phyloP scores from a whole-genome alignment of 257 asterid species.

The Anisodus acutangulus region DNA sequence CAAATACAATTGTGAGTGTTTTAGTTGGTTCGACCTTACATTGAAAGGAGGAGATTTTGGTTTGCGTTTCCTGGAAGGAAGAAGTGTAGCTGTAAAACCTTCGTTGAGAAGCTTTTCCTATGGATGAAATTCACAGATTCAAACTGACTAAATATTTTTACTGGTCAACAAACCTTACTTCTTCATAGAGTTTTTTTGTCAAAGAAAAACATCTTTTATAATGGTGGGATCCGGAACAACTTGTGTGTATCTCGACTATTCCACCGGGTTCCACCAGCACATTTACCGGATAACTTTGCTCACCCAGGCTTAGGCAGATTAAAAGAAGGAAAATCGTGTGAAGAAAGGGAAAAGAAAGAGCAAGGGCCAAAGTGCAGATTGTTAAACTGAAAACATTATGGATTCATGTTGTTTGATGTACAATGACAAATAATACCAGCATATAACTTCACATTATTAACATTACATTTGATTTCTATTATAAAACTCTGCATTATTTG shows the following conservation, averaged over 20 bases:
- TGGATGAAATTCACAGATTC: constrained; percentile 20
- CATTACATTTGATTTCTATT: not conserved
- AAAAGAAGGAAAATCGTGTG: not conserved
- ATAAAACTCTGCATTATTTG: not conserved
- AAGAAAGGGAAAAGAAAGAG: not conserved
- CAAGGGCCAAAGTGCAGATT: constrained; percentile 15
- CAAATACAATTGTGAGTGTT: not conserved
- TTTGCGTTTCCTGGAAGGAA: not conserved
- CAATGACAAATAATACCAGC: constrained; percentile 1
- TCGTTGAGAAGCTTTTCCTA: constrained; percentile 2
- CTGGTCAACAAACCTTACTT: not conserved
- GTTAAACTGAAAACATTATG: constrained; percentile 6
- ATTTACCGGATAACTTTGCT: not conserved
- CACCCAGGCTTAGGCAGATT: not conserved
- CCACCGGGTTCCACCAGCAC: not conserved
- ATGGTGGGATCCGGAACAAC: not conserved
- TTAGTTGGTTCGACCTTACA: constrained; percentile 4
- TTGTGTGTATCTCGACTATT: not conserved
- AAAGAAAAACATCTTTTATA: not conserved
- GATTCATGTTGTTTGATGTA: not conserved
- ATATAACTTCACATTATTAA: not conserved
- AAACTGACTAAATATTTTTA: constrained; percentile 9
- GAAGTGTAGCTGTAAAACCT: not conserved
- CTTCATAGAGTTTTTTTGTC: not conserved
- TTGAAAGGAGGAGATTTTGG: not conserved